phyloP scores from a whole-genome alignment of 495 filamentous ascomycete genomes.

The Talaromyces stipitatus region DNA sequence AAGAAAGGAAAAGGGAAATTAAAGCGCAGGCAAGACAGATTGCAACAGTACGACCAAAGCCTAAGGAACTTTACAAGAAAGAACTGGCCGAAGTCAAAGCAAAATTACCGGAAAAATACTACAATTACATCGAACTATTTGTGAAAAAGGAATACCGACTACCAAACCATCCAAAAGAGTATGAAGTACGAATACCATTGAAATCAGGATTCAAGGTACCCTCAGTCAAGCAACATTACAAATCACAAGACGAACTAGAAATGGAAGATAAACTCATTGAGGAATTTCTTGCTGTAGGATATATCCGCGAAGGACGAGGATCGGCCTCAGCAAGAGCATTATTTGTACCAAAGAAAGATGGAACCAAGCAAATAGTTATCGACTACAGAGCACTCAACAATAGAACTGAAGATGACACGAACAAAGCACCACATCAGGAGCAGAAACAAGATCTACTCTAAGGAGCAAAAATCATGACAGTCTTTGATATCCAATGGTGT shows the following conservation, averaged over 20 bases:
- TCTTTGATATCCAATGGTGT: conserved; percentile 16
- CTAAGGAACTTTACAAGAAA: not conserved
- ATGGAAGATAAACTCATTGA: conserved; percentile 7
- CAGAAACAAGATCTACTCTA: conserved; percentile 10
- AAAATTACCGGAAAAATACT: conserved; percentile 11
- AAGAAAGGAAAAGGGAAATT: conserved; percentile 10
- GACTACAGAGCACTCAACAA: conserved; percentile 19
- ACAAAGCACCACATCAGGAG: conserved; percentile 16
- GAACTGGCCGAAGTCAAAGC: not conserved
- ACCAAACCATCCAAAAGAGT: not conserved
- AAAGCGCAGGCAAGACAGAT: not conserved
- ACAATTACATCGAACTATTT: conserved; percentile 4
- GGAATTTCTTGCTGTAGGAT: conserved; percentile 10
- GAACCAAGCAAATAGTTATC: conserved; percentile 13
- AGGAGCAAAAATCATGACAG: conserved; percentile 16
- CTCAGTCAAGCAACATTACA: not conserved
- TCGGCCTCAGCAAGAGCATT: conserved; percentile 9
- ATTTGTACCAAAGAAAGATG: conserved; percentile 22
- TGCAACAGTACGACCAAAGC: not conserved
- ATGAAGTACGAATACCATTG: too few relatives aligned
- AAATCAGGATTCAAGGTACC: not conserved
- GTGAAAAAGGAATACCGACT: conserved; percentile 4
- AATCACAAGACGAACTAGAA: not conserved
- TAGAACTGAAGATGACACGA: conserved; percentile 18
- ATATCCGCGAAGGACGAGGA: conserved; percentile 10